Evolutionary conservation across 768 basidiomycete genomes (phyloP), one percentile per base, ranked within the genome.

Genomic region (Suillus decipiens): DNA sequence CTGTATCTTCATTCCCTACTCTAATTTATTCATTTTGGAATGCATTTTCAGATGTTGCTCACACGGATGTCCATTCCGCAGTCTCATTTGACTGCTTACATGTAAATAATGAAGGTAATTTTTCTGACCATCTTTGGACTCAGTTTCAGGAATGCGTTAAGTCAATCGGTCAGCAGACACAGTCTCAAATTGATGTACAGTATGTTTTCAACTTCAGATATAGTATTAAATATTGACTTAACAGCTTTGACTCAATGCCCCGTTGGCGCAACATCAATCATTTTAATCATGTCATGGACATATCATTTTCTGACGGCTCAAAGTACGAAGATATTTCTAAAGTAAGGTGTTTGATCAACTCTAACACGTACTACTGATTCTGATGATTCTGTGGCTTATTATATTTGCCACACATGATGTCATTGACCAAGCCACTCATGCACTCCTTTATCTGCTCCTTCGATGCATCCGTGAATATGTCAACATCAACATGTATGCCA

Each of bases 71-170:
- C 19, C 65, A 77, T 63, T 37, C 53, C 15, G 73, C 76, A 37
- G 24, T 75, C 1, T 76, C 75, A 9, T 80, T 73, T 63, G 80
- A 83, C 66, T 68, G 71, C 4, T 73, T 82, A 22, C 82, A 83
- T 70, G 67, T 69, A 28, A 70, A 78, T 63, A 53, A 72, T 50
- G 63, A 64, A 54, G 81, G 80, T 1, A 58, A 77, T 5, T 75
- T 69, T 51, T 65, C 70, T 9, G 66, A 76, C 37, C 79, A 80
- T 63, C 59, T 80, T 11, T 72, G 71, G 60, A 41, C 9, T 1
- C 63, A 72, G 42, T 34, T 80, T 15, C 68, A 73, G 59, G 24
- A 33, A 7, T 39, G 28, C 28, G 15, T 76, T 10, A 63, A 68
- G 15, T 62, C 47, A 24, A 34, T 65, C 12, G 67, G 67, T 4